Conservation (phyloP, 176 grass and related monocot genomes). For the Phragmites australis region DNA sequence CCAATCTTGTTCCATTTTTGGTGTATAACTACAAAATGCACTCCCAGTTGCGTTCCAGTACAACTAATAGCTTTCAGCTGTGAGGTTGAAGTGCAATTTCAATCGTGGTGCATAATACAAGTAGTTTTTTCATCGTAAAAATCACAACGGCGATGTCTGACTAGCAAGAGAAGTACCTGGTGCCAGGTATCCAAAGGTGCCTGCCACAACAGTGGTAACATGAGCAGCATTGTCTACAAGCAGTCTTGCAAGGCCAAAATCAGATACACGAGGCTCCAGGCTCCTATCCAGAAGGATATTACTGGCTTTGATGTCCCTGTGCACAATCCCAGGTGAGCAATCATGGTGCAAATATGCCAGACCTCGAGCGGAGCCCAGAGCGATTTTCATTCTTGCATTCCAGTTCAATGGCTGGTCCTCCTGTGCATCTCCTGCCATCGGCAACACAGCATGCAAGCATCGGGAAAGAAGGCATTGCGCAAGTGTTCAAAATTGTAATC, state of each 20-base stretch:
- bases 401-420: slow-evolving; percentile 87
- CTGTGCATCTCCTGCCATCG: slow-evolving; percentile 64
- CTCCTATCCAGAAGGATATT: slow-evolving; percentile 92
- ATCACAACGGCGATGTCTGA: not conserved
- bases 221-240: slow-evolving; percentile 70
- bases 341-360: slow-evolving; percentile 92
- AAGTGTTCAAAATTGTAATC: not conserved
- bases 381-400: slow-evolving; percentile 97
- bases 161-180: slow-evolving; percentile 53
- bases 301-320: slow-evolving; percentile 92
- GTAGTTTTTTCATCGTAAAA: not conserved
- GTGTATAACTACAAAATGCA: not conserved
- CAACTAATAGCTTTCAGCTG: not conserved
- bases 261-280: slow-evolving; percentile 83
- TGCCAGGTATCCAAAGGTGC: slow-evolving; percentile 90
- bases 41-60: not conserved
- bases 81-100: not conserved
- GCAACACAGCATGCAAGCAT: not conserved
- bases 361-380: slow-evolving; percentile 73
- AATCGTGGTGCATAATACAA: not conserved
- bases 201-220: slow-evolving; percentile 84
- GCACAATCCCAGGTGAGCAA: slow-evolving; percentile 85
- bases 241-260: slow-evolving; percentile 87
- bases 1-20: not conserved
- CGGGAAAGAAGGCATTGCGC: not conserved